Percentiles rank a stretch among this genome's conserved stretches.
Evolutionary conservation across 2,329 filamentous ascomycete genomes (phyloP).

Genomic region (Colletotrichum somersetense): DNA sequence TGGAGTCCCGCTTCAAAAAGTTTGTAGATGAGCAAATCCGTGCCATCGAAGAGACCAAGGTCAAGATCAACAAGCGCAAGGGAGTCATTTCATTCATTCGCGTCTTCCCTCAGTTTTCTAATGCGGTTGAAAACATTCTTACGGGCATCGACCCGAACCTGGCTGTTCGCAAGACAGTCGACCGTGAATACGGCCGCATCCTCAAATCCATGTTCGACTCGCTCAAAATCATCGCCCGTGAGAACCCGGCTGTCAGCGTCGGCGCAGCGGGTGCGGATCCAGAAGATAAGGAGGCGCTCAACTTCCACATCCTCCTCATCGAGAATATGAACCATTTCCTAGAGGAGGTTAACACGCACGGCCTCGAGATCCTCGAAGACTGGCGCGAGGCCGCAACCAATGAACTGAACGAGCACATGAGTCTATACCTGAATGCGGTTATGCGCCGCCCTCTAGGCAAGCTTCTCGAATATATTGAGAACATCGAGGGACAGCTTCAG

Average conservation of each 20-base stretch:
- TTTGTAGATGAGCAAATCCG: constrained; percentile 96
- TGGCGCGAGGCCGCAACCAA: constrained; percentile 84
- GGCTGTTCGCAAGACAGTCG: constrained; percentile 80
- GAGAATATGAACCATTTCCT: constrained; percentile 99
- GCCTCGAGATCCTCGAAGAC: constrained; percentile 81
- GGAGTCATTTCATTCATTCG: constrained; percentile 96
- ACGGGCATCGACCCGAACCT: constrained; percentile 67
- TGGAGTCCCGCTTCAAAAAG: constrained; percentile 83
- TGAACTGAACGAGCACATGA: constrained; percentile 89
- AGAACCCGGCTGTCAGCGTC: constrained; percentile 68
- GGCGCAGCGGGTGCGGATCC: constrained; percentile 63
- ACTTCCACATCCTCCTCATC: constrained; percentile 96
- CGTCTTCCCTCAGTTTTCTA: constrained; percentile 89
- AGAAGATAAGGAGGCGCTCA: constrained; percentile 96
- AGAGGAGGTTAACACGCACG: constrained; percentile 85
- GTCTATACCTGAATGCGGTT: constrained; percentile 86
- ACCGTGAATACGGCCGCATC: constrained; percentile 88
- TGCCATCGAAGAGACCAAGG: constrained; percentile 97
- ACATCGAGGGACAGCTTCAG: constrained; percentile 80
- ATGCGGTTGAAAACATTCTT: constrained; percentile 87
- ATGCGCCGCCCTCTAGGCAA: constrained; percentile 91
- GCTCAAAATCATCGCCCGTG: constrained; percentile 89
- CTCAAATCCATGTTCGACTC: constrained; percentile 98
- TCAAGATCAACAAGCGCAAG: constrained; percentile 98
- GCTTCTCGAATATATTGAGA: constrained; percentile 91